These are phyloP conservation scores for Boletellus sp. DNA, from an alignment of 768 basidiomycete genomes.

Conservation along the genomic window DNA sequence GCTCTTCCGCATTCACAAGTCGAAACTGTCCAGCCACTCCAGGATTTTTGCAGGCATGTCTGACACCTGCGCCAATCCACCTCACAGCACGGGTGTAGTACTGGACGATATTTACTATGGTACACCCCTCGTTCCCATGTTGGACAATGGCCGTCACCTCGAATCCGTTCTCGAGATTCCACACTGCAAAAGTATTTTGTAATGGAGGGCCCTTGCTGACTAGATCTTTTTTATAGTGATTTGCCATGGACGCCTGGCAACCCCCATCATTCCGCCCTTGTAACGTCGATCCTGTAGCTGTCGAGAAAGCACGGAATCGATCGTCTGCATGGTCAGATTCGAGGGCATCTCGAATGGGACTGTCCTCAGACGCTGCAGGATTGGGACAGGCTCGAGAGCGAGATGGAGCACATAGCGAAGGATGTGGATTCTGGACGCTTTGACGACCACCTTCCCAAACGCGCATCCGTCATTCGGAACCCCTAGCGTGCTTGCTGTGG, in stretches of 20 bases:
- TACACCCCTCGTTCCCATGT: conserved; percentile 3
- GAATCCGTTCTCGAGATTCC: conserved; percentile 7
- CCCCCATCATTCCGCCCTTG: background rate
- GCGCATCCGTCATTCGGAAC: conserved; percentile 36
- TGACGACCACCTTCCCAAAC: conserved; percentile 17
- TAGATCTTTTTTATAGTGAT: background rate
- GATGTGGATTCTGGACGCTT: background rate
- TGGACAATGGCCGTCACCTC: conserved; percentile 8
- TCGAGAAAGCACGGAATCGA: conserved; percentile 11
- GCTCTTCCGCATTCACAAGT: conserved; percentile 16
- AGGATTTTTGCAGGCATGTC: conserved; percentile 6
- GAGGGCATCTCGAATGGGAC: conserved; percentile 2
- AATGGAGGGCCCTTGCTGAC: background rate
- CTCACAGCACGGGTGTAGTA: background rate
- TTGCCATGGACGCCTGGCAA: conserved; percentile 5
- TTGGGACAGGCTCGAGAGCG: conserved; percentile 11
- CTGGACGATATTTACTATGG: conserved; percentile 1
- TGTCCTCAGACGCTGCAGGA: conserved; percentile 12
- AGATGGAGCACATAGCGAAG: background rate
- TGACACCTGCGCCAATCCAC: background rate
- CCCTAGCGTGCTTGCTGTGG: conserved; percentile 42
- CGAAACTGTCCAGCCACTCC: conserved; percentile 11
- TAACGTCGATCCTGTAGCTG: conserved; percentile 8
- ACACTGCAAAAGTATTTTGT: conserved; percentile 11
- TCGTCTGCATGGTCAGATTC: conserved; percentile 4